Evolutionary conservation across 805 yeast species (phyloP), one percentile per base, ranked within the genome.

Genomic region (Lipomyces kockii): DNA sequence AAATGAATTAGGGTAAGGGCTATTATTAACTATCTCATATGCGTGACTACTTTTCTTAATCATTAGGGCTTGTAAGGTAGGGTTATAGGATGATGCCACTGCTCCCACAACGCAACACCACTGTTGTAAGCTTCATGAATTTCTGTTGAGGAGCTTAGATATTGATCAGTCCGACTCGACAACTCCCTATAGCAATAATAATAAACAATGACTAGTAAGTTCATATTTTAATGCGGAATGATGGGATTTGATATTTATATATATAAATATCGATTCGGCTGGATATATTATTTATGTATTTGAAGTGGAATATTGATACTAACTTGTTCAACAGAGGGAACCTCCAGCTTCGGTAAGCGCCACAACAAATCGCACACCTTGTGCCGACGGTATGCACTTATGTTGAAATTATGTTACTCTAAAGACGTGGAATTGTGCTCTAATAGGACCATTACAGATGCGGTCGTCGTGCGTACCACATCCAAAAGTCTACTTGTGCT

Each of bases 301-400:
- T 6, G n/a, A 59, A 29, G 32, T 11, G 20, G 22, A n/a, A 35
- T 4, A 43, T 9, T 20, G 3, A 55, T 37, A 35, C 66, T 62
- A 60, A 63, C 64, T 14, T 37, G 34, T 53, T 56, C 5, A 57
- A 51, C 78, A 87, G 97, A 94, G 92, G 99, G 99, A 91, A 94
- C 99, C 85, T 97, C 98, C 86, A 92, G 98, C 84, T 89, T 92
- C 89, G 99, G 99, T 89, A 94, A 94, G 88, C 92, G 95, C 85
- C 98, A 95, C 91, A 93, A 91, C 94, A 95, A 95, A 87, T 90
- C 98, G 83, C 99, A 95, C 92, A 90, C 96, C 83, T 87, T 93
- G 85, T 95, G 99, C 89, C 92, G 90, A 71, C 79, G 83, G 64
- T 68, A 64, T 20, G 63, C 27, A 32, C n/a, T 25, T 2, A 14